Percentiles rank a stretch among this genome's conserved stretches.
These are phyloP conservation scores for Phialemoniopsis sp. DNA, from an alignment of 2,329 filamentous ascomycete genomes.

Conservation along the genomic window DNA sequence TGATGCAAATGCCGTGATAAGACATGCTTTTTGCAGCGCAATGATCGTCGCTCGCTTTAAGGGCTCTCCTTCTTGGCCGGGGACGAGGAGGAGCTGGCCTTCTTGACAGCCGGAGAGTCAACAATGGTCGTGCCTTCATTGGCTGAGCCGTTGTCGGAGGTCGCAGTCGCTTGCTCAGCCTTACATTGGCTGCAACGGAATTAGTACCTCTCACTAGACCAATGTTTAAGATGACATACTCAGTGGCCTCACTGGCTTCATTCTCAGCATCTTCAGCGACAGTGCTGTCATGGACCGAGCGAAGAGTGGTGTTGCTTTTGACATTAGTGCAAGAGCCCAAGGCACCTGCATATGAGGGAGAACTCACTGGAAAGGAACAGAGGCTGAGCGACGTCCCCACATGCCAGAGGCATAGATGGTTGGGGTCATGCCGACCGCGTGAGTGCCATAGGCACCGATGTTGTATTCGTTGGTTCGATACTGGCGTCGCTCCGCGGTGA, in stretches of 20 bases:
- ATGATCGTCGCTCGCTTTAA: neutral
- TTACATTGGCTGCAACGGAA: constrained; percentile 28
- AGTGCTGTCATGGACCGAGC: neutral
- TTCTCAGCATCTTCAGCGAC: no score
- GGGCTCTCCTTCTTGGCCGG: constrained; percentile 36
- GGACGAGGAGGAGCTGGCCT: constrained; percentile 43
- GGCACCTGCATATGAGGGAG: neutral
- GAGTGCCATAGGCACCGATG: constrained; percentile 63
- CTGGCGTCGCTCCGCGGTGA: constrained; percentile 90
- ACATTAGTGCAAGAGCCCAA: neutral
- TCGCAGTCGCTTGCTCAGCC: constrained; percentile 31
- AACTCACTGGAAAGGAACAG: constrained; percentile 1
- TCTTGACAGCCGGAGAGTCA: constrained; percentile 38
- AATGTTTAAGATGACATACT: no score
- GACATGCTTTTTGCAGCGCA: no score
- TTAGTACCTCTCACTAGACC: constrained; percentile 1
- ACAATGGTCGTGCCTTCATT: constrained; percentile 53
- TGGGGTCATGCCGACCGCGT: constrained; percentile 52
- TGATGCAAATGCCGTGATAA: no score
- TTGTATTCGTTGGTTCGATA: constrained; percentile 97
- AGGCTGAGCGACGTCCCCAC: constrained; percentile 27
- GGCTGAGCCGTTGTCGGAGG: constrained; percentile 40
- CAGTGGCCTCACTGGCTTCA: no score
- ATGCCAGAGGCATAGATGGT: constrained; percentile 36
- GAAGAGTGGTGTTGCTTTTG: constrained; percentile 1